A percentile compares a stretch with the other conserved stretches of the same genome.
Evolutionary conservation across 805 yeast genomes (phyloP).

Genomic region (Ogataea allantospora): DNA sequence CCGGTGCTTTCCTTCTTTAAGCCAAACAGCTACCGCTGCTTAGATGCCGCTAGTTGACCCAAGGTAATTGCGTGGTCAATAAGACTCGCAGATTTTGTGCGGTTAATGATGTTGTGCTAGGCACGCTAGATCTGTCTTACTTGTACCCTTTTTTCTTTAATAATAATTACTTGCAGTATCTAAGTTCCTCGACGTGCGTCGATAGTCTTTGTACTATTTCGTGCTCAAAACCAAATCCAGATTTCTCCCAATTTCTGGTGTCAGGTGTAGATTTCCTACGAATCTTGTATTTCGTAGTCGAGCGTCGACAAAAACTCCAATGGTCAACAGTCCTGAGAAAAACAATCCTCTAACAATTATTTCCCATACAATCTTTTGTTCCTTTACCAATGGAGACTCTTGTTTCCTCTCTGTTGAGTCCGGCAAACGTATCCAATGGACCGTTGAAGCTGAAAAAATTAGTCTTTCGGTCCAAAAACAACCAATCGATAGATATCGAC

Average conservation of each 20-base stretch:
- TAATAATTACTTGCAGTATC: conserved; percentile 1
- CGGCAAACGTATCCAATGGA: conserved; percentile 2
- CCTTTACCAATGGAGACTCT: conserved; percentile 8
- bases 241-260: too few relatives aligned
- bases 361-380: conserved; percentile 1
- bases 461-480: neutral
- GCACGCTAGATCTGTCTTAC: conserved; percentile 9
- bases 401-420: conserved; percentile 4
- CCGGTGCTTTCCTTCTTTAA: conserved; percentile 25
- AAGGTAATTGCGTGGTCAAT: conserved; percentile 1
- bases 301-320: too few relatives aligned
- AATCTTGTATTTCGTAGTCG: too few relatives aligned
- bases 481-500: conserved; percentile 5
- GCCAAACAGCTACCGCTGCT: conserved; percentile 2
- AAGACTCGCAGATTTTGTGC: conserved; percentile 4
- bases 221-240: too few relatives aligned
- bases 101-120: conserved; percentile 2
- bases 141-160: conserved; percentile 7
- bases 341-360: neutral
- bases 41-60: neutral
- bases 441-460: conserved; percentile 4
- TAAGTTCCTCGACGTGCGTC: conserved; percentile 1
- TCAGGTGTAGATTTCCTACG: too few relatives aligned
- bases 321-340: too few relatives aligned
- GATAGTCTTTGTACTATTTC: too few relatives aligned